Evolutionary conservation across 306 rosid species (phyloP).

Genomic region (Castanospermum australe): DNA sequence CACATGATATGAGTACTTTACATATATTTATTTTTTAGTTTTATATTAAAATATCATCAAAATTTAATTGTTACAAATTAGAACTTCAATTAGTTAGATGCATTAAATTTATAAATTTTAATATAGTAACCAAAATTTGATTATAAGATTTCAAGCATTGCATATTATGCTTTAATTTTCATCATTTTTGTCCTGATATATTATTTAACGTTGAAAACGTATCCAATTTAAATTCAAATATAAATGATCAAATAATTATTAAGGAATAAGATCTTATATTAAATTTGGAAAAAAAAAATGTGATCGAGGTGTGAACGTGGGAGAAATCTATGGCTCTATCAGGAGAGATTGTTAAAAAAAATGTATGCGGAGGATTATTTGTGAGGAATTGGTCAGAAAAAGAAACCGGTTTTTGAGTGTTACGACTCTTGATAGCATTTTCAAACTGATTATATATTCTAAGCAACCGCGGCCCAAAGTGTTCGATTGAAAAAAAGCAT

Average conservation of each 20-base stretch:
- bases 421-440: conserved; percentile 12
- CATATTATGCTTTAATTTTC: neutral
- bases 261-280: too few relatives aligned
- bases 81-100: neutral
- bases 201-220: neutral
- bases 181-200: neutral
- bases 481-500: neutral
- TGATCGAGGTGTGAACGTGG: conserved; percentile 24
- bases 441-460: conserved; percentile 10
- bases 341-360: neutral
- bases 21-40: too few relatives aligned
- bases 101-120: neutral
- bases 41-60: too few relatives aligned
- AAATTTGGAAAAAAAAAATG: neutral
- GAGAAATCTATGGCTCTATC: neutral
- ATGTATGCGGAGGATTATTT: neutral
- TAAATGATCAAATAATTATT: neutral
- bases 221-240: too few relatives aligned
- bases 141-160: neutral
- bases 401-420: neutral
- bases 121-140: neutral
- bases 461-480: neutral
- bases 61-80: neutral
- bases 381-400: conserved; percentile 23
- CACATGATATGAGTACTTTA: neutral